These are phyloP conservation scores for Garcia nutans DNA, from an alignment of 345 rosid species.

Conservation along the genomic window DNA sequence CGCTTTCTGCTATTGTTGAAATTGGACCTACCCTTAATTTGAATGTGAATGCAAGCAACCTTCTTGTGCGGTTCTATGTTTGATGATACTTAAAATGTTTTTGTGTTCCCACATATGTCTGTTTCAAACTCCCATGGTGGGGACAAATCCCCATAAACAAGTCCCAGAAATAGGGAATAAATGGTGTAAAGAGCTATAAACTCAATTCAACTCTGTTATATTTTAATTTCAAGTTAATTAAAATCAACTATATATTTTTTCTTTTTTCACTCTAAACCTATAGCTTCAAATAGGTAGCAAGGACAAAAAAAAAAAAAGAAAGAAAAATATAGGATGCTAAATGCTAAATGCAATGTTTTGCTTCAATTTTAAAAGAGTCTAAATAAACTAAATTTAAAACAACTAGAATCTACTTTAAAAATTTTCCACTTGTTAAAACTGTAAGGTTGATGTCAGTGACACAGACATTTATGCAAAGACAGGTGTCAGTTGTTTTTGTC, in stretches of 20 bases:
- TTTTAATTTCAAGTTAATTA: too few species aligned
- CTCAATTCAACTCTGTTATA: too few species aligned
- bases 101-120: not conserved
- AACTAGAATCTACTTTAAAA: not conserved
- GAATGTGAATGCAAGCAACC: too few species aligned
- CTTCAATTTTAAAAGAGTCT: too few species aligned
- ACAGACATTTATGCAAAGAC: slow-evolving; percentile 8
- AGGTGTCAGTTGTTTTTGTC: slow-evolving; percentile 7
- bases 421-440: not conserved
- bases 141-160: slow-evolving; percentile 1
- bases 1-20: slow-evolving; percentile 13
- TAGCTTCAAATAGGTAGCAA: not conserved
- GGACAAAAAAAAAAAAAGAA: not conserved
- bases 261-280: too few species aligned
- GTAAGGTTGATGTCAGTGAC: slow-evolving; percentile 14
- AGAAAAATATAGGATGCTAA: not conserved
- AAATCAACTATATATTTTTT: too few species aligned
- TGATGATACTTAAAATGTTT: not conserved
- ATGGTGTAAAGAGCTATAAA: not conserved
- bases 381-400: not conserved
- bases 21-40: not conserved
- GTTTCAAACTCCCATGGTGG: not conserved
- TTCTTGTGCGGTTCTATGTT: not conserved
- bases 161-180: not conserved
- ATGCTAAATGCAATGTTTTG: not conserved